A percentile compares a stretch with the other conserved stretches of the same genome.
Evolutionary conservation across 2,329 filamentous ascomycete genomes (phyloP).

Genomic region (Xylaria sp.): DNA sequence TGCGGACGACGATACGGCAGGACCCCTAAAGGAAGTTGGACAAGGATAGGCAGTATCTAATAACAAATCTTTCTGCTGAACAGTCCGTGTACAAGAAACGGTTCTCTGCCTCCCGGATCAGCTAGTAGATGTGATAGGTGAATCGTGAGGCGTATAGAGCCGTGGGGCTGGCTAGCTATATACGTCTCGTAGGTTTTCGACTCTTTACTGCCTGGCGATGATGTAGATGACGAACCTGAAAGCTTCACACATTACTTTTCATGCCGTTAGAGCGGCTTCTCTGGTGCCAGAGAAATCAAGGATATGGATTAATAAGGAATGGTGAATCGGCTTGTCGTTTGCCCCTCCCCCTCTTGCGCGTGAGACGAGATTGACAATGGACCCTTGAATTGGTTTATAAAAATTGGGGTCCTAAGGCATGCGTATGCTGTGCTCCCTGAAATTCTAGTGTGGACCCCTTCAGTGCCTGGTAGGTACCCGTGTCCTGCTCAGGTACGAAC

Average conservation of each 20-base stretch:
- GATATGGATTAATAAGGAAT: neutral
- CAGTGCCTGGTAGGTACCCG: neutral
- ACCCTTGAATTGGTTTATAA: constrained; percentile 22
- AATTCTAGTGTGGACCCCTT: constrained; percentile 1
- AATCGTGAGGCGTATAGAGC: neutral
- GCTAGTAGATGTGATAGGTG: neutral
- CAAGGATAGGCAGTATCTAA: constrained; percentile 2
- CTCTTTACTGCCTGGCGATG: neutral
- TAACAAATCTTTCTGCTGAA: neutral
- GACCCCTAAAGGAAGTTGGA: neutral
- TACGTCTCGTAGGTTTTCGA: neutral
- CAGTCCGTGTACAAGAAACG: neutral
- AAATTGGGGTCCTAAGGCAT: neutral
- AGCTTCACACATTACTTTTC: neutral
- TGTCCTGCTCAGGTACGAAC: too few relatives aligned
- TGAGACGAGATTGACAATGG: constrained; percentile 20
- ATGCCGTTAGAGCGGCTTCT: constrained; percentile 20
- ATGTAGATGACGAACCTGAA: neutral
- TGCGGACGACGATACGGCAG: constrained; percentile 10
- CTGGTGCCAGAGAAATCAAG: constrained; percentile 16
- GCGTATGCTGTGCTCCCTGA: neutral
- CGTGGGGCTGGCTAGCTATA: constrained; percentile 6
- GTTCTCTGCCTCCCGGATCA: constrained; percentile 1
- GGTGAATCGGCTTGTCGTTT: constrained; percentile 13
- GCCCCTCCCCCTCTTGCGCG: constrained; percentile 22